A percentile compares a stretch with the other conserved stretches of the same genome.
Conservation (phyloP, 2,329 filamentous ascomycete genomes). For the Magnaporthiopsis poae region DNA sequence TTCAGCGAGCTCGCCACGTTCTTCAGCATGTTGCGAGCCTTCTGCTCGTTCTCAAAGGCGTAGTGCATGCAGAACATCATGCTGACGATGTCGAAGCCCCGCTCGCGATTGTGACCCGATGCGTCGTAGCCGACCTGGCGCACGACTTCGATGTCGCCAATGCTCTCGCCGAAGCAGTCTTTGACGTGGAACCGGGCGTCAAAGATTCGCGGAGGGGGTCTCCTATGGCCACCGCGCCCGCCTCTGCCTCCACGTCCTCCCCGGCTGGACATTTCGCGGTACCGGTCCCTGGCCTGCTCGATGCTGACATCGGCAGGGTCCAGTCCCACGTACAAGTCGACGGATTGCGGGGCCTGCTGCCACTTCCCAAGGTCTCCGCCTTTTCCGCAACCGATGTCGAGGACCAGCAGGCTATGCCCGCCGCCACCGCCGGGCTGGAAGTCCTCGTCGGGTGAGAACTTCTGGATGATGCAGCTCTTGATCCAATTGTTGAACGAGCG, state of each 20-base stretch:
- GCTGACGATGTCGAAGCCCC: conserved; percentile 88
- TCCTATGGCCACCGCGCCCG: conserved; percentile 37
- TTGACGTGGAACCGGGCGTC: conserved; percentile 82
- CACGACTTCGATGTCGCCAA: conserved; percentile 73
- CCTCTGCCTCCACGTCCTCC: conserved; percentile 42
- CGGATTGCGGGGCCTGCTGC: conserved; percentile 82
- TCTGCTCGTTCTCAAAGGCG: conserved; percentile 84
- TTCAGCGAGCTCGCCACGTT: conserved; percentile 86
- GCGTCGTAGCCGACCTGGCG: conserved; percentile 79
- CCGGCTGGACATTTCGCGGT: conserved; percentile 58
- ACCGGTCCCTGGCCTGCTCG: conserved; percentile 78
- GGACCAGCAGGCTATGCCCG: conserved; percentile 57
- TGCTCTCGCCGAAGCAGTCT: conserved; percentile 79
- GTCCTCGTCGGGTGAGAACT: conserved; percentile 77
- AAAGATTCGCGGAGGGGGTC: conserved; percentile 53
- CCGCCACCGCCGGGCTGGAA: conserved; percentile 48
- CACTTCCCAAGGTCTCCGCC: conserved; percentile 92
- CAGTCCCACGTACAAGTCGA: conserved; percentile 87
- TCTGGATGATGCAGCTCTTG: conserved; percentile 94
- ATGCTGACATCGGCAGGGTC: conserved; percentile 91
- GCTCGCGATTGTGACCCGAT: conserved; percentile 54
- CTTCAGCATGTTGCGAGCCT: conserved; percentile 81
- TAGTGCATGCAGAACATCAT: conserved; percentile 99
- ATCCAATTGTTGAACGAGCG: conserved; percentile 98
- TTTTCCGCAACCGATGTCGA: conserved; percentile 95